Percentiles rank a stretch among this genome's conserved stretches.
These are phyloP conservation scores for Trichoderma aggressivum DNA, from an alignment of 2,329 filamentous ascomycete genomes.

Conservation along the genomic window DNA sequence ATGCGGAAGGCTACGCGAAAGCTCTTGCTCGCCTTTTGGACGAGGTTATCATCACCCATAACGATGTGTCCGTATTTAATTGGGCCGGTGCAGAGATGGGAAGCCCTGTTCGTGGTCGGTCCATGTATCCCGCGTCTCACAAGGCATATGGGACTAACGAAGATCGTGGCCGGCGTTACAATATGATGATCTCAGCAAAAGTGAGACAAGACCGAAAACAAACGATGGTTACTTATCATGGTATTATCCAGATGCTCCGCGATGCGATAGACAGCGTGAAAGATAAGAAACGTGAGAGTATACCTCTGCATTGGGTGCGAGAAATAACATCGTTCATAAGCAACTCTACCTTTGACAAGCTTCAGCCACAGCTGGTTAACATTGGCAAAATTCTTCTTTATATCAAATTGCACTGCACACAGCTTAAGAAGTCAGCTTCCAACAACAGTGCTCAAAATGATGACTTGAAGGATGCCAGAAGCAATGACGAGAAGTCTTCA, in stretches of 20 bases:
- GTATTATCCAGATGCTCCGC: not conserved
- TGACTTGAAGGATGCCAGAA: not conserved
- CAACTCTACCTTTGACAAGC: not conserved
- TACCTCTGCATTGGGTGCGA: not conserved
- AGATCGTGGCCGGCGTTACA: not conserved
- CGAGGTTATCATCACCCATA: slow-evolving; percentile 1
- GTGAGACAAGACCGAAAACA: not conserved
- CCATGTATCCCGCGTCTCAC: slow-evolving; percentile 15
- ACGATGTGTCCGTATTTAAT: slow-evolving; percentile 14
- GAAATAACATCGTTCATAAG: not conserved
- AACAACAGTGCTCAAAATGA: not conserved
- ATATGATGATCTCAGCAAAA: not conserved
- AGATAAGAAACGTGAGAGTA: not conserved
- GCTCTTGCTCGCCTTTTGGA: slow-evolving; percentile 14
- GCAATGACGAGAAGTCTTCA: not conserved
- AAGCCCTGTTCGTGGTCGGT: slow-evolving; percentile 11
- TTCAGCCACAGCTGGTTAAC: not conserved
- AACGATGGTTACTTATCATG: not conserved
- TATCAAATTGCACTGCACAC: not conserved
- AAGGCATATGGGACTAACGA: not conserved
- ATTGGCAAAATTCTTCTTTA: not conserved
- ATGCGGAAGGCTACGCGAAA: slow-evolving; percentile 8
- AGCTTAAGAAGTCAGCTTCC: not conserved
- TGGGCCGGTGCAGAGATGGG: slow-evolving; percentile 15
- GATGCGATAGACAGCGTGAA: slow-evolving; percentile 4